These are phyloP conservation scores for Termitomyces sp. DNA, from an alignment of 768 basidiomycete genomes.

Conservation along the genomic window DNA sequence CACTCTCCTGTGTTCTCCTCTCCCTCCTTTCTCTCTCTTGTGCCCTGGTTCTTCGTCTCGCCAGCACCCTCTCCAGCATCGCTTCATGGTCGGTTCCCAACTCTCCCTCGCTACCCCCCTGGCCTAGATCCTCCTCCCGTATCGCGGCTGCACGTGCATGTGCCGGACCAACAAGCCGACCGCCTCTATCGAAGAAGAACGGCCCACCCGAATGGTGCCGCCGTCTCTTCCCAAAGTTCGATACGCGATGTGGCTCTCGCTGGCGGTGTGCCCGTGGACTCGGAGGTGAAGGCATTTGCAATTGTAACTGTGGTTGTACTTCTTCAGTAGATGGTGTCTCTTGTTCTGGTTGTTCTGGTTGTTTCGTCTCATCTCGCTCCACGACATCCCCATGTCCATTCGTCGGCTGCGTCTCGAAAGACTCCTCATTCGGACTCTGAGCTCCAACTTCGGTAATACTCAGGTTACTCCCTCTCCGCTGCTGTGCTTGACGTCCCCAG, in stretches of 20 bases:
- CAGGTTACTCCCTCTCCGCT: neutral
- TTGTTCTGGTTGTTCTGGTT: neutral
- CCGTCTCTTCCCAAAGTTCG: slow-evolving; percentile 4
- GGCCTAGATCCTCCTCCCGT: neutral
- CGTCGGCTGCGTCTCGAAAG: neutral
- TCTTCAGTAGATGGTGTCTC: neutral
- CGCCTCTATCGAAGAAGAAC: slow-evolving; percentile 22
- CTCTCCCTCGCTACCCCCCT: neutral
- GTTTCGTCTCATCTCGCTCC: neutral
- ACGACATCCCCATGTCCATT: neutral
- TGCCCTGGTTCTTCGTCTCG: neutral
- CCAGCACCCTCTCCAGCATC: slow-evolving; percentile 3
- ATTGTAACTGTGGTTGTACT: neutral
- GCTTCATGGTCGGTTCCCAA: neutral
- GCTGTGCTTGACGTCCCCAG: neutral
- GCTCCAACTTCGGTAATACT: neutral
- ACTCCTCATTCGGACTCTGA: neutral
- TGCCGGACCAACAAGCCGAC: slow-evolving; percentile 13
- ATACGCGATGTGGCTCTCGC: neutral
- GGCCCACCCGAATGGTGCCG: slow-evolving; percentile 30
- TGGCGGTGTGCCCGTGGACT: neutral
- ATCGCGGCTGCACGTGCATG: slow-evolving; percentile 1
- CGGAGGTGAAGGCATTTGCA: neutral
- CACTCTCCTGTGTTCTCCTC: slow-evolving; percentile 7
- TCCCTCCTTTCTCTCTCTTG: neutral